Evolutionary conservation across 352 stramenopile species (phyloP).

Genomic region (Pythium chondricola): DNA sequence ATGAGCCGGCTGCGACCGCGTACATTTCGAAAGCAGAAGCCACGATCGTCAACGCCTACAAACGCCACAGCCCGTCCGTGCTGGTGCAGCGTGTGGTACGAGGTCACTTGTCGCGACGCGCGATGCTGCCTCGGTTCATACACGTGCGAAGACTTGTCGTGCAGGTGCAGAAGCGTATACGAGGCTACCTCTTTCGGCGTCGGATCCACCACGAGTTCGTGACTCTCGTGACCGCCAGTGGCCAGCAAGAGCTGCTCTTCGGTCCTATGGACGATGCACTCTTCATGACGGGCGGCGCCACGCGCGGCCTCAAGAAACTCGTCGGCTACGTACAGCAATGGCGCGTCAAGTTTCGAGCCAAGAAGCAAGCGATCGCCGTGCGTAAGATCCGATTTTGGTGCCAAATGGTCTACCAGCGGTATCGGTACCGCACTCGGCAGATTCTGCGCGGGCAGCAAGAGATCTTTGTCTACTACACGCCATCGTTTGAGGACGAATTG

Average conservation of each 20-base stretch:
- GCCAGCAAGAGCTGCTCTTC: conserved; percentile 42
- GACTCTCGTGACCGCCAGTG: conserved; percentile 35
- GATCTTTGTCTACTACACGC: conserved; percentile 73
- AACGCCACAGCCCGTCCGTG: conserved; percentile 38
- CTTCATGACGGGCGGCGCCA: conserved; percentile 25
- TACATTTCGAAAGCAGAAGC: conserved; percentile 30
- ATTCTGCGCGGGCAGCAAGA: conserved; percentile 51
- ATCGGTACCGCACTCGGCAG: conserved; percentile 43
- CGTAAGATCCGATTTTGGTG: conserved; percentile 80
- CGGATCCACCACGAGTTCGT: conserved; percentile 40
- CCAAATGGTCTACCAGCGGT: conserved; percentile 64
- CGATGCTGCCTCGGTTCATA: conserved; percentile 31
- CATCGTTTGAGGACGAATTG: conserved; percentile 42
- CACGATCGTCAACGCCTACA: conserved; percentile 23
- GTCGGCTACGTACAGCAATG: conserved; percentile 46
- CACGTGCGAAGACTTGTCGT: conserved; percentile 42
- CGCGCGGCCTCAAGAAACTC: conserved; percentile 44
- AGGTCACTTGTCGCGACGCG: conserved; percentile 43
- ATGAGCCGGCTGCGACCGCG: conserved; percentile 27
- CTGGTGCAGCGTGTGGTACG: conserved; percentile 33
- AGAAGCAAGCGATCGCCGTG: conserved; percentile 58
- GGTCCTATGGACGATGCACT: conserved; percentile 23
- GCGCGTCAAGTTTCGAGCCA: conserved; percentile 38
- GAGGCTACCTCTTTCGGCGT: conserved; percentile 56
- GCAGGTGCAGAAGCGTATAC: conserved; percentile 44